Conservation (phyloP, 306 rosid species). For the Phaseolus lunatus region DNA sequence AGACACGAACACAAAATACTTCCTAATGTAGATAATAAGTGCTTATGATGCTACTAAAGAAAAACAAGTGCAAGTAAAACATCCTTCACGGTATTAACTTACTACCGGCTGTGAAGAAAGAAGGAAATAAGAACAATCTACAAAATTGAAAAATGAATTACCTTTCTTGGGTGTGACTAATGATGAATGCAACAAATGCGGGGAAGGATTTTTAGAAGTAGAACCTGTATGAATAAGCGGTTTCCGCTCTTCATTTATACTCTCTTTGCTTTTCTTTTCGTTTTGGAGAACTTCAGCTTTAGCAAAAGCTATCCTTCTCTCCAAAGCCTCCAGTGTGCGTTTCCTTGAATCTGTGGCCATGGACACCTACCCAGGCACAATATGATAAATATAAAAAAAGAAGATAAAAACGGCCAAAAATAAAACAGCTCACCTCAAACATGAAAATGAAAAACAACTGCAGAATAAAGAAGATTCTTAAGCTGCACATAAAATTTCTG, state of each 20-base stretch:
- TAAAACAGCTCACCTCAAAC: not conserved
- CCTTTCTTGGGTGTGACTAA: constrained; percentile 56
- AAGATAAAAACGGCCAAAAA: not conserved
- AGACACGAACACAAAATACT: not conserved
- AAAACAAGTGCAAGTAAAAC: not conserved
- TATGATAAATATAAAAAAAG: not conserved
- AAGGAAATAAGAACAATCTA: constrained; percentile 11
- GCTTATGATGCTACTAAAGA: not conserved
- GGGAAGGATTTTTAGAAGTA: constrained; percentile 45
- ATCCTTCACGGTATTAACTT: not conserved
- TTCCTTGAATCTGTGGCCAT: constrained; percentile 78
- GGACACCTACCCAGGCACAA: constrained; percentile 15
- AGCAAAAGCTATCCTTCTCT: constrained; percentile 72
- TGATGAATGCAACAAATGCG: constrained; percentile 34
- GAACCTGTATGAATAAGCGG: constrained; percentile 21
- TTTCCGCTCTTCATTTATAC: constrained; percentile 36
- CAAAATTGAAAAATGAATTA: constrained; percentile 34
- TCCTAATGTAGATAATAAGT: constrained; percentile 1
- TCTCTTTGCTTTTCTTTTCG: constrained; percentile 55
- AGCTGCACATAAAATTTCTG: not conserved
- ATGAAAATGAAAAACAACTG: not conserved
- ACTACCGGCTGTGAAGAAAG: not conserved
- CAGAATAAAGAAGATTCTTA: not conserved
- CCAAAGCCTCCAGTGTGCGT: constrained; percentile 80
- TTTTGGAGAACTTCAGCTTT: constrained; percentile 60